Base-by-base conservation (phyloP, 1,284 basidiomycete genomes). In the Cryptococcus jaspeensis region DNA sequence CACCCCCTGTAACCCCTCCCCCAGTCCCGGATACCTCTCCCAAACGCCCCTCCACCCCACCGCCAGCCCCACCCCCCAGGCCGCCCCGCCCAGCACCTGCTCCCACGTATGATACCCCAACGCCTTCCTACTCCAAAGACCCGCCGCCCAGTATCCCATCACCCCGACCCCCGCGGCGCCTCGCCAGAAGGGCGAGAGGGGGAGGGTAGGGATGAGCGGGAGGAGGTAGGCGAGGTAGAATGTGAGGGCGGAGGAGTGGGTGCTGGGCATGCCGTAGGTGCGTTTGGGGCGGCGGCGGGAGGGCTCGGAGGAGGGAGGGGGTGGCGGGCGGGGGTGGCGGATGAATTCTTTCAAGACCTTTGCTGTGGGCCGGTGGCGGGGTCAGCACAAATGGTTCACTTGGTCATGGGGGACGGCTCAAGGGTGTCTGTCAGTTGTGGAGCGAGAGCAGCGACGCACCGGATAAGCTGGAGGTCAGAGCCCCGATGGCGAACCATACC, bases 21-120 rank as follows among this genome's bases (percentile, higher is more conserved):
- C 60, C 7, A 67, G 54, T 7, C 8, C 35, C 3, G 58, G 57
- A 46, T 64, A 59, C 12, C 35, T 51, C 8, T 56, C 47, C 74
- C 73, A 78, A n/a, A 69, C 16, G 6, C 11, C 50, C 25, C 50
- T 62, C 86, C 88, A 90, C 4, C 80, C 51, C 0, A 74, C 65
- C 7, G 87, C 84, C 64, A 85, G 83, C 1, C 74, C 68, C 2
- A 82, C 64, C 0, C 90, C 90, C 50, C 85, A 85, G 0, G 74
- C 66, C 37, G 78, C 80, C 0, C 91, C 90, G n/a, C 80, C 89
- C 5, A 79, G 66, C 7, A 92, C 87, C 66, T 93, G 90, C 0
- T 80, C 75, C 79, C 81, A 82, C 1, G 88, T 90, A 76, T 94
- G 90, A 70, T 92, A 87, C 0, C 89, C 88, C 20, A 93, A 80